These are phyloP conservation scores for Volutella citrinella DNA, from an alignment of 2,329 filamentous ascomycete species.

Conservation along the genomic window DNA sequence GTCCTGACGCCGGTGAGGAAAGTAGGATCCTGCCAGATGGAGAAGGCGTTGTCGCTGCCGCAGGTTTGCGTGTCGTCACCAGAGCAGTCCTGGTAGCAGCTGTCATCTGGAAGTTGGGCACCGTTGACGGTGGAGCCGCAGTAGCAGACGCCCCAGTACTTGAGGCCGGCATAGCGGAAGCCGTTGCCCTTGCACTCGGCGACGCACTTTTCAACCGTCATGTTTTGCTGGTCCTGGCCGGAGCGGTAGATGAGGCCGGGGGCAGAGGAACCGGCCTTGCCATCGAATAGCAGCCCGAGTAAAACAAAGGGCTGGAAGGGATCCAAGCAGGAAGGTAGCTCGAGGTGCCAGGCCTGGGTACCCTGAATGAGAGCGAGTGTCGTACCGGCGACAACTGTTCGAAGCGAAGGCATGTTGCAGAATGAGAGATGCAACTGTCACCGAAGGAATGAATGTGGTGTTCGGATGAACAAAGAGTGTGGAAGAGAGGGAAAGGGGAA, in stretches of 20 bases:
- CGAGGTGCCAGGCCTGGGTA: constrained; percentile 40
- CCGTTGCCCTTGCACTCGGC: constrained; percentile 50
- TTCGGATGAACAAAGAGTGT: too few species aligned
- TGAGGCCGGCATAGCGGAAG: constrained; percentile 49
- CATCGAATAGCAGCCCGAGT: constrained; percentile 46
- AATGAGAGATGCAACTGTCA: constrained; percentile 7
- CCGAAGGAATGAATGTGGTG: constrained; percentile 11
- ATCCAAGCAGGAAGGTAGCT: constrained; percentile 43
- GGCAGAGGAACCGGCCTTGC: constrained; percentile 21
- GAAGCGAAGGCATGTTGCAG: constrained; percentile 19
- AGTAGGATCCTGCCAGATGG: constrained; percentile 47
- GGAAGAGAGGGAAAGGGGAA: too few species aligned
- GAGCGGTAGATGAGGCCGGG: constrained; percentile 43
- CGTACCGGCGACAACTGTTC: constrained; percentile 33
- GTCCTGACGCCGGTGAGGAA: constrained; percentile 45
- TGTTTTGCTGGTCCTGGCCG: constrained; percentile 32
- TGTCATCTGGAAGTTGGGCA: constrained; percentile 47
- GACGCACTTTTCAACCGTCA: constrained; percentile 47
- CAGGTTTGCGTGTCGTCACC: constrained; percentile 44
- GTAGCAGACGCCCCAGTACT: constrained; percentile 52
- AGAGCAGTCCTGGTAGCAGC: constrained; percentile 56
- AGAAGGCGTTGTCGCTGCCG: constrained; percentile 45
- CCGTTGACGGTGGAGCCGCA: constrained; percentile 50
- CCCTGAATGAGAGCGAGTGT: constrained; percentile 35
- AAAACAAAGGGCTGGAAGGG: constrained; percentile 47